Evolutionary conservation across 2,329 filamentous ascomycete genomes (phyloP).

Genomic region (Cladosporium sp.): DNA sequence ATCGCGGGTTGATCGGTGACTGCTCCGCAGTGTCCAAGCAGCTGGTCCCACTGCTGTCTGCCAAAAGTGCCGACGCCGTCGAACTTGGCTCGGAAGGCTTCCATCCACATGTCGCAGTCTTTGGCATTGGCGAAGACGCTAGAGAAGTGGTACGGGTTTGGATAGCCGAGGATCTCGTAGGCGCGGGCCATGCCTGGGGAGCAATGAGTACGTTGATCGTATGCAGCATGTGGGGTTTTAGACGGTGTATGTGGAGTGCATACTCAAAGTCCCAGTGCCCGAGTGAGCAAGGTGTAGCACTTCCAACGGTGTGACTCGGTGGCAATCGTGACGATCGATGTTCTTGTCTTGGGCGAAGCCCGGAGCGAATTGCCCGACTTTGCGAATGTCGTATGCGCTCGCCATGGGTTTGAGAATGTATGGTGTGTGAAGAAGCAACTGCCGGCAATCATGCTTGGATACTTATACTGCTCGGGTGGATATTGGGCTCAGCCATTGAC

Average conservation of each 20-base stretch:
- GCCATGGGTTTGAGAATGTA: background rate
- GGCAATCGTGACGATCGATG: slow-evolving; percentile 63
- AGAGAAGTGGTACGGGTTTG: slow-evolving; percentile 26
- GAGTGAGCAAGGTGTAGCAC: slow-evolving; percentile 27
- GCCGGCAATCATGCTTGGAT: background rate
- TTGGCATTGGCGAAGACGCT: slow-evolving; percentile 51
- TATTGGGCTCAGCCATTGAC: background rate
- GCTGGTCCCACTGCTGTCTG: slow-evolving; percentile 64
- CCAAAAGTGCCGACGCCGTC: slow-evolving; percentile 60
- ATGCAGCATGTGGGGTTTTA: too few relatives aligned
- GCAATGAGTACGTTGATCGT: background rate
- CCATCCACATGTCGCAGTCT: slow-evolving; percentile 66
- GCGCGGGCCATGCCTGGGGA: background rate
- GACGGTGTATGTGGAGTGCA: slow-evolving; percentile 20
- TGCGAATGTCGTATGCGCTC: background rate
- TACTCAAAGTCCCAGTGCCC: slow-evolving; percentile 28
- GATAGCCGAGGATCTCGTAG: slow-evolving; percentile 24
- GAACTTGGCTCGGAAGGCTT: slow-evolving; percentile 62
- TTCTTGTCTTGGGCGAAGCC: slow-evolving; percentile 58
- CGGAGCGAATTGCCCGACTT: background rate
- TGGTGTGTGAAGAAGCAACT: background rate
- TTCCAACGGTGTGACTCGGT: slow-evolving; percentile 36
- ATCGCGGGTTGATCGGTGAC: slow-evolving; percentile 21
- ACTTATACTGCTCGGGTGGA: background rate
- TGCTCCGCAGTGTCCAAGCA: slow-evolving; percentile 59